A percentile compares a stretch with the other conserved stretches of the same genome.
Evolutionary conservation across 176 grass and related monocot genomes (phyloP).

Genomic region (Juncus inflexus): DNA sequence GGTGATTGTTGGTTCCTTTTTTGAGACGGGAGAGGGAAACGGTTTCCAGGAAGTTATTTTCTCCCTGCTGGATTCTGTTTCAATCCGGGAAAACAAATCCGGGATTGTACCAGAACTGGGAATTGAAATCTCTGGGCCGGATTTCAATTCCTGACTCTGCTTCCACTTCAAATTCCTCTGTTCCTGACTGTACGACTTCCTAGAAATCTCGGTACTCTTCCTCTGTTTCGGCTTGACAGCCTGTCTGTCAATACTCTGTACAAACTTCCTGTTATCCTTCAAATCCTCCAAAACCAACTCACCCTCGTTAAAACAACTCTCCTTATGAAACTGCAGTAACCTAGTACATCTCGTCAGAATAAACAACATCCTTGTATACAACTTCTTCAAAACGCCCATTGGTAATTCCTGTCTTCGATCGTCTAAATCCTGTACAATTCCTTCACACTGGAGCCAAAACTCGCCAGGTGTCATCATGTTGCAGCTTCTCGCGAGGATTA

Average conservation of each 20-base stretch:
- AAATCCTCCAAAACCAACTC: constrained; percentile 77
- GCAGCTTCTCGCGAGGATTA: constrained; percentile 97
- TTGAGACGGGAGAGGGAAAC: constrained; percentile 52
- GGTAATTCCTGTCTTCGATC: constrained; percentile 85
- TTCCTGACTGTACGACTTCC: constrained; percentile 97
- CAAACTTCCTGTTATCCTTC: constrained; percentile 45
- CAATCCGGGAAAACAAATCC: constrained; percentile 33
- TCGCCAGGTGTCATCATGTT: constrained; percentile 89
- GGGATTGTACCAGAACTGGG: constrained; percentile 53
- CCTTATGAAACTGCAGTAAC: constrained; percentile 94
- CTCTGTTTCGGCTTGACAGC: constrained; percentile 37
- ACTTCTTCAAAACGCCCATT: constrained; percentile 88
- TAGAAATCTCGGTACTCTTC: constrained; percentile 46
- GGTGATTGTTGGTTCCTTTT: constrained; percentile 28
- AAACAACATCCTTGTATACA: constrained; percentile 95
- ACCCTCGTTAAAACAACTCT: constrained; percentile 86
- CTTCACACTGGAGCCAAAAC: constrained; percentile 99
- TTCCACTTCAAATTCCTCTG: constrained; percentile 96
- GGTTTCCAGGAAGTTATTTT: constrained; percentile 81
- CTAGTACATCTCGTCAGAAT: constrained; percentile 98
- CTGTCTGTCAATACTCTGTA: constrained; percentile 73
- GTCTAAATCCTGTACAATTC: constrained; percentile 97
- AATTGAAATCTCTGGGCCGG: constrained; percentile 52
- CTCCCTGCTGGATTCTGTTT: constrained; percentile 59
- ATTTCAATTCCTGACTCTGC: constrained; percentile 91